Base-by-base conservation (phyloP, 345 rosid genomes). In the Populus alba region DNA sequence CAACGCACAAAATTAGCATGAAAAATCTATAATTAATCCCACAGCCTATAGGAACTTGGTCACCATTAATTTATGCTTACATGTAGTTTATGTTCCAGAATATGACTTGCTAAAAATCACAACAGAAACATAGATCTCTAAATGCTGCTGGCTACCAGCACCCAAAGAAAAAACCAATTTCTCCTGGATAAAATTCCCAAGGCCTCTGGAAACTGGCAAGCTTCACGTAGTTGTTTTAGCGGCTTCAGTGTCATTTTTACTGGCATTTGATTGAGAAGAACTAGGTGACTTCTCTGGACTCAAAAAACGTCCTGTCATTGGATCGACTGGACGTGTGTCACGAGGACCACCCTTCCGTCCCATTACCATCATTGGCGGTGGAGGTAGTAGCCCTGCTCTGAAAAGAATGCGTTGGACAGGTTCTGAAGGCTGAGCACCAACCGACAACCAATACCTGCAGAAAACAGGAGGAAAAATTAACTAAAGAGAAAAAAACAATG, bases 391-490 rank as follows among this genome's bases (percentile, higher is more conserved):
- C 43, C 98, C 97, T 23, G 99, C 90, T 81, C 98, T 87, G 85
- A 91, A 94, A 41, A 94, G 92, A 68, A 92, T 87, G 61, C 85
- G 90, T 61, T 92, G 91, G 74, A 92, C 93, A 0, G 95, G 98
- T 16, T 94, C 93, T 31, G 97, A 94, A 78, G 99, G 88, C 86
- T 92, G 97, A 70, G 97, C 99, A 80, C 98, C 98, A 63, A 96
- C 98, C 15, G 99, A 94, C 73, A 94, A 80, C 98, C 98, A 96
- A 78, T 96, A 96, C 87, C 97, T 96, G 75, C 71, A 80, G n/a
- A 77, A 66, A 66, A 4, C 27, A 70, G 39, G 5, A 35, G 12
- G 12, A 47, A 43, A 23, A 43, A 13, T 22, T 38, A 39, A 29
- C 35, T 33, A 0, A 9, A 4, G 20, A 70, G 27, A 6, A n/a